These are phyloP conservation scores for Salix arbutifolia DNA, from an alignment of 345 rosid species.

Conservation along the genomic window DNA sequence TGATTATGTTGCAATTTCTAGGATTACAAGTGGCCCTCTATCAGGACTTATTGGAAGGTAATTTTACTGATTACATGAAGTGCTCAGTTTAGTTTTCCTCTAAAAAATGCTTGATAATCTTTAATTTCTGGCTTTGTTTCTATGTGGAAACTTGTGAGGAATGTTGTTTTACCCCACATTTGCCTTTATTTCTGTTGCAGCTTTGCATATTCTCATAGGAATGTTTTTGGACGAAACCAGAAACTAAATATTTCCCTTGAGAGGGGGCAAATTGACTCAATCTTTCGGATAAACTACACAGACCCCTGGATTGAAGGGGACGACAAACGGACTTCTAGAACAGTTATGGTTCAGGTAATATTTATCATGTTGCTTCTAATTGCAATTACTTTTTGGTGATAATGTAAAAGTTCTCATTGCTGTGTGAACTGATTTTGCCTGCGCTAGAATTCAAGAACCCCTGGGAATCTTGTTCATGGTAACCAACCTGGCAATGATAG, in stretches of 20 bases:
- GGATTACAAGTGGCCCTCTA: conserved; percentile 92
- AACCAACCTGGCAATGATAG: conserved; percentile 61
- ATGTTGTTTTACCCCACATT: not conserved
- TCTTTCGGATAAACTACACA: conserved; percentile 83
- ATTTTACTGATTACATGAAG: not conserved
- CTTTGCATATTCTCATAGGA: conserved; percentile 94
- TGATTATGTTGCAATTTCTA: conserved; percentile 29
- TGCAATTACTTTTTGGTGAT: not conserved
- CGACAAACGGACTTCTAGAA: conserved; percentile 86
- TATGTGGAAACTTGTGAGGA: not conserved
- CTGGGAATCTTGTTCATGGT: conserved; percentile 91
- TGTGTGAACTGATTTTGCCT: conserved; percentile 20
- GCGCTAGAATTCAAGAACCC: conserved; percentile 81
- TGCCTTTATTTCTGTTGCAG: conserved; percentile 42
- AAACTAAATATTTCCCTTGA: conserved; percentile 84
- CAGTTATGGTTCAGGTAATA: conserved; percentile 83
- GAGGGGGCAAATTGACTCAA: conserved; percentile 92
- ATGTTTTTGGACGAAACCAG: conserved; percentile 89
- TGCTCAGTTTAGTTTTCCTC: conserved; percentile 9
- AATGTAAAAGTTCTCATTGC: not conserved
- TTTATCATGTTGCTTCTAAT: not conserved
- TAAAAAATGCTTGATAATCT: not conserved
- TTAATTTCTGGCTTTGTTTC: not conserved
- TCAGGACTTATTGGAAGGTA: conserved; percentile 95
- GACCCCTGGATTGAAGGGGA: conserved; percentile 99